phyloP scores from a whole-genome alignment of 1,139 yeast species.

The Petasospora fabianii region DNA sequence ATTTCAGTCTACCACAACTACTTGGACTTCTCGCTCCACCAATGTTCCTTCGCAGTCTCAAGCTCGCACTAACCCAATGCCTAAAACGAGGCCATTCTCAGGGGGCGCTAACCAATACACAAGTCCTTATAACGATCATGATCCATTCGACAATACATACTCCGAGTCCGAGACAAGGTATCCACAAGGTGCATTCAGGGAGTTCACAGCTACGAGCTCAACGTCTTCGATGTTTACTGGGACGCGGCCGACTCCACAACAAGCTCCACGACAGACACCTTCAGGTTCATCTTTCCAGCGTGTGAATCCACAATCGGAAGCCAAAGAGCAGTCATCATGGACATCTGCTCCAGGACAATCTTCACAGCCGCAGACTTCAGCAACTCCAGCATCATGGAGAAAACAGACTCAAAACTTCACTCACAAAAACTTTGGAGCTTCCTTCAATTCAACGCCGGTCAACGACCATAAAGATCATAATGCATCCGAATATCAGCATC shows the following conservation, averaged over 20 bases:
- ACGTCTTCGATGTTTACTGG: not conserved
- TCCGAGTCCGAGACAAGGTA: no score
- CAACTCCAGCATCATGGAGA: not conserved
- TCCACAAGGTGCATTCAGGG: no score
- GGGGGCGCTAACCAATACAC: no score
- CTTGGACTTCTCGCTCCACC: no score
- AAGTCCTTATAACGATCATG: no score
- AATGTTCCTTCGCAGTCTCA: no score
- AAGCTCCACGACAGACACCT: not conserved
- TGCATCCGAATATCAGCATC: not conserved
- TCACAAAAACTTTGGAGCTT: not conserved
- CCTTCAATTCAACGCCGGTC: not conserved
- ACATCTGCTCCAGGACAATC: not conserved
- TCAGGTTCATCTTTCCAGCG: not conserved
- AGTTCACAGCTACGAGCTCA: constrained; percentile 34
- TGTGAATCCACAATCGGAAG: not conserved
- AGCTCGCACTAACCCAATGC: no score
- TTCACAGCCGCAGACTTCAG: not conserved
- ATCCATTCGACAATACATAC: no score
- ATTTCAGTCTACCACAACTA: no score
- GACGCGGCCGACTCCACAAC: constrained; percentile 16
- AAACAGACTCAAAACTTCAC: not conserved
- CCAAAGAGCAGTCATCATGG: not conserved
- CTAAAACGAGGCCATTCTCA: no score
- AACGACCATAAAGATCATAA: not conserved